Conservation (phyloP, 208 protist genomes). For the Leishmania braziliensis region DNA sequence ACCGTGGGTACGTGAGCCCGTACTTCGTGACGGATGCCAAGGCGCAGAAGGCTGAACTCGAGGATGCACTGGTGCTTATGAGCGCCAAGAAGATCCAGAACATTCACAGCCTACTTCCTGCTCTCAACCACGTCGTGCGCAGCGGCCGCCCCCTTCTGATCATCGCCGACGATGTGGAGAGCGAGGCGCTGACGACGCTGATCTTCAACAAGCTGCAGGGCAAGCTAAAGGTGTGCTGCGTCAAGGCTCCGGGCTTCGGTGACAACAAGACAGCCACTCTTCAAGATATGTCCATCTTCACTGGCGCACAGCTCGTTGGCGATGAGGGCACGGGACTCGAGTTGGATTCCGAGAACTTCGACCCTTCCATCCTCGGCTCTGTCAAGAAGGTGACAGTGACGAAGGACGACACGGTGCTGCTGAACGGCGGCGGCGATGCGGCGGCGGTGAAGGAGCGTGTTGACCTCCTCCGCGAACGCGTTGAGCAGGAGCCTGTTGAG, state of each 20-base stretch:
- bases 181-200: slow-evolving; percentile 94
- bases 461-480: slow-evolving; percentile 90
- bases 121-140: slow-evolving; percentile 85
- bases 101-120: slow-evolving; percentile 89
- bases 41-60: slow-evolving; percentile 95
- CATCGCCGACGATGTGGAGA: slow-evolving; percentile 99
- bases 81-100: slow-evolving; percentile 14
- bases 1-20: slow-evolving; percentile 98
- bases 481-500: slow-evolving; percentile 88
- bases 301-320: slow-evolving; percentile 93
- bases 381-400: slow-evolving; percentile 91
- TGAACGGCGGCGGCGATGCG: slow-evolving; percentile 95
- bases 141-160: slow-evolving; percentile 95
- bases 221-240: slow-evolving; percentile 88
- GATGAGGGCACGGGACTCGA: slow-evolving; percentile 93
- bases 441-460: slow-evolving; percentile 92
- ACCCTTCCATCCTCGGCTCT: slow-evolving; percentile 69
- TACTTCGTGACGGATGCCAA: slow-evolving; percentile 99
- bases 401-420: slow-evolving; percentile 98
- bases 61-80: slow-evolving; percentile 63
- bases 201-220: slow-evolving; percentile 90
- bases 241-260: slow-evolving; percentile 99
- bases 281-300: slow-evolving; percentile 99
- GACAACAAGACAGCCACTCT: slow-evolving; percentile 98
- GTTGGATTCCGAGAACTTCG: slow-evolving; percentile 80